Evolutionary conservation across 106 monocot genomes (phyloP).

Genomic region (Gastrodia elata): DNA sequence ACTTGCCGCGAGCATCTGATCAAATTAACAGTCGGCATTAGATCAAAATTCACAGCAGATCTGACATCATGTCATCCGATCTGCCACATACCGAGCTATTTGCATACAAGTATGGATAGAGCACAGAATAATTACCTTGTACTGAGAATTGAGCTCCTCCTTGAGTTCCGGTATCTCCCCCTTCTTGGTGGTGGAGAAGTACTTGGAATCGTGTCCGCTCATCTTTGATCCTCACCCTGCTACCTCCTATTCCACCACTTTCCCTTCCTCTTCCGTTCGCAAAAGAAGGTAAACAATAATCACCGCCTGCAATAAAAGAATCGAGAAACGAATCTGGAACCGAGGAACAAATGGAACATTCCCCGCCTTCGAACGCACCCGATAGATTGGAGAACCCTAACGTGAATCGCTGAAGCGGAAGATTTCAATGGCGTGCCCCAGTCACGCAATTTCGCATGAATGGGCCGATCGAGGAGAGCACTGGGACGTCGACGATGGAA

Average conservation of each 20-base stretch:
- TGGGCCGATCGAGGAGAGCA: background rate
- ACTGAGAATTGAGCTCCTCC: slow-evolving; percentile 99
- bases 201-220: slow-evolving; percentile 99
- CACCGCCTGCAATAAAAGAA: background rate
- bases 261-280: background rate
- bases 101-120: slow-evolving; percentile 6
- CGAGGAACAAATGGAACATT: background rate
- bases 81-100: background rate
- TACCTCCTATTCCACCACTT: background rate
- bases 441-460: background rate
- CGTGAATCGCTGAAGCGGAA: background rate
- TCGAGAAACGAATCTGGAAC: background rate
- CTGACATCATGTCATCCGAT: background rate
- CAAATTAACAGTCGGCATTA: background rate
- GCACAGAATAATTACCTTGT: slow-evolving; percentile 46
- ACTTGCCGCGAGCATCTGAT: background rate
- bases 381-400: background rate
- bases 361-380: background rate
- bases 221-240: slow-evolving; percentile 20
- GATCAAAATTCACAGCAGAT: background rate
- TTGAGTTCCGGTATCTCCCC: slow-evolving; percentile 99
- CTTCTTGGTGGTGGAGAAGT: slow-evolving; percentile 99
- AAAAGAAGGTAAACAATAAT: background rate
- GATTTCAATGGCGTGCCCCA: background rate
- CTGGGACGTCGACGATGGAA: background rate